Evolutionary conservation across 306 rosid species (phyloP).

Genomic region (Alnus rubra): DNA sequence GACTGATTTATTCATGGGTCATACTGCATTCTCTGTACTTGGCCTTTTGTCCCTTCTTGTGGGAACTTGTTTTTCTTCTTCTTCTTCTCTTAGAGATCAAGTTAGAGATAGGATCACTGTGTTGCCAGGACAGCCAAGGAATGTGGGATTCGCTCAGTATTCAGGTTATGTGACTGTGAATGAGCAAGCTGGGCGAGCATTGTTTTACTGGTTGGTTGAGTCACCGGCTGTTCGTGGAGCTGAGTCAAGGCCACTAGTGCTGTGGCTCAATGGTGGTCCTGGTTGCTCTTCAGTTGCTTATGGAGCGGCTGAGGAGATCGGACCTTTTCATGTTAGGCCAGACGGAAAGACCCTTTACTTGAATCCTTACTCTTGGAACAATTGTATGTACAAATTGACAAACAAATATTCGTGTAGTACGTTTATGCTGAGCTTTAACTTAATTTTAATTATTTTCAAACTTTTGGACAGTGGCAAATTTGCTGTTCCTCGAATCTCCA

Average conservation of each 20-base stretch:
- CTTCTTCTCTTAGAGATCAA: conserved; percentile 57
- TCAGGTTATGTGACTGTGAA: conserved; percentile 92
- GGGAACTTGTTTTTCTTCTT: conserved; percentile 48
- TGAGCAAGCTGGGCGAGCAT: conserved; percentile 71
- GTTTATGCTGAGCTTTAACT: conserved; percentile 1
- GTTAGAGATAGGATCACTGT: conserved; percentile 58
- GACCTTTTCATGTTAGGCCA: conserved; percentile 79
- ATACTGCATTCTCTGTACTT: conserved; percentile 32
- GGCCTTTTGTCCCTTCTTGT: conserved; percentile 45
- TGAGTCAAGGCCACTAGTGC: conserved; percentile 70
- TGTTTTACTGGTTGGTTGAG: conserved; percentile 92
- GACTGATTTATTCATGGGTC: conserved; percentile 47
- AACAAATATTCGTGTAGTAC: neutral
- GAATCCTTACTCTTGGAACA: conserved; percentile 94
- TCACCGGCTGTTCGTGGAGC: conserved; percentile 62
- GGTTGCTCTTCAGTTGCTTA: conserved; percentile 98
- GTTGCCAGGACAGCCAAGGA: conserved; percentile 83
- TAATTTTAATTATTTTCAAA: conserved; percentile 19
- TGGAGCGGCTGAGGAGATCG: conserved; percentile 93
- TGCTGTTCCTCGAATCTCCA: conserved; percentile 91
- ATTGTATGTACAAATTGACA: conserved; percentile 46
- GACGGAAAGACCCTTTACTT: conserved; percentile 82
- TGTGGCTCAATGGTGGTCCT: conserved; percentile 99
- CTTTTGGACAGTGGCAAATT: conserved; percentile 76
- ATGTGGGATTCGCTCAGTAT: conserved; percentile 75